Evolutionary conservation across 2,329 filamentous ascomycete species (phyloP), one percentile per base, ranked within the genome.

Genomic region (Huntiella bhutanensis): DNA sequence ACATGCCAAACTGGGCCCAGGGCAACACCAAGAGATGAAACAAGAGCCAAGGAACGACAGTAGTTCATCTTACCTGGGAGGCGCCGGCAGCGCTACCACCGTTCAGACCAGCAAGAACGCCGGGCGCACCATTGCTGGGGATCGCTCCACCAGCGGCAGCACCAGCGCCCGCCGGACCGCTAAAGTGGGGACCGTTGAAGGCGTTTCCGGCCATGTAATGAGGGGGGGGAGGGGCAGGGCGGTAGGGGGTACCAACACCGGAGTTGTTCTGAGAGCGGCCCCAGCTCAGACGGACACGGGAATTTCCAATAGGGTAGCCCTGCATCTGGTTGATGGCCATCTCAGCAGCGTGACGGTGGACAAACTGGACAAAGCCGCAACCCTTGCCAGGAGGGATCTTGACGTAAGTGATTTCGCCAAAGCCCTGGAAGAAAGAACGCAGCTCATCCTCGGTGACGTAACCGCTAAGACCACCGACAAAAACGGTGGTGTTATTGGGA

Each of bases 241-340:
- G 82, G 67, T 98, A 96, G 49, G 91, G 91, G 55, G 91, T 96
- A 54, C 91, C 91, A 51, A 93, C 91, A 49, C 91, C 91, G 52
- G 88, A 96, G 72, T 98, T 98, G 77, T 96, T 98, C 72, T 98
- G 91, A 47, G 83, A 92, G 53, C 91, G 83, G 53, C 91, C 91
- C 91, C 91, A 98, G 62, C 85, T 94, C 54, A 98, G 75, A 57
- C 91, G 86, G 50, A 98, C 91, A 54, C 91, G 86, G 41, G 88
- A 96, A 72, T 98, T 98, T 47, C 91, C 91, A 58, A 98, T 98
- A 17, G 91, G 91, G 62, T 98, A 98, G 51, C 91, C 91, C 67
- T 98, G 91, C 91, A 98, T 98, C 67, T 98, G 91, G 68, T 98
- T 98, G 74, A 98, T 98, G 55, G 91, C 91, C 91, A 98, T 98